Base-by-base conservation (phyloP, 2,329 filamentous ascomycete genomes). In the Aspergillus sclerotialis region DNA sequence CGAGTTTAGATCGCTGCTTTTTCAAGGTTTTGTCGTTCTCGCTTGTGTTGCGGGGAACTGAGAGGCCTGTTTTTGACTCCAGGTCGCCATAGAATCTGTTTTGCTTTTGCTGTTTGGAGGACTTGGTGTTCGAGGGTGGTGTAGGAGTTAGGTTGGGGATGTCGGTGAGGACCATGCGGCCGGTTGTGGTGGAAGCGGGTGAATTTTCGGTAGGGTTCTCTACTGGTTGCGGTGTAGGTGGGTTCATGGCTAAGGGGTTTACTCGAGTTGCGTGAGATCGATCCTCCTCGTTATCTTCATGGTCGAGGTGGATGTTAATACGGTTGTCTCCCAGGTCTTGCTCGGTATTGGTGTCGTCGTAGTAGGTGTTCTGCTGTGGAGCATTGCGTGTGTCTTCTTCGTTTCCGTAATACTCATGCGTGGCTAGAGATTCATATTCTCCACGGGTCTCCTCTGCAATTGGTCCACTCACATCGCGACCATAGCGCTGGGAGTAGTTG, bases 211-310 rank as follows among this genome's bases (percentile, higher is more conserved):
- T 42, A 12, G 48, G 31, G 18, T 43, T 15, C 2, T n/a, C 11
- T 7, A 12, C 34, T 7, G 60, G 59, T 27, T 55, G 55, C 2
- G 65, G 65, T 5, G 63, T 66, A 13, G 65, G 64, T 14, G 65
- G 65, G 33, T 70, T 69, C 52, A 70, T 61, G 38, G 55, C 58
- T 12, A 70, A 49, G 3, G 67, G 67, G 26, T 68, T 65, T n/a
- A 61, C 47, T 5, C 43, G 50, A 19, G 56, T 40, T 3, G 37
- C 38, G 11, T 47, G 32, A 11, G 39, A 28, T n/a, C 27, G 33
- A 5, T 46, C 44, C 17, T 49, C 43, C n/a, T 52, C 44, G 21
- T 58, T 46, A 17, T 56, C 46, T 19, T 52, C 51, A 11, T 56
- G 50, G 30, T 60, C 56, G 12, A 52, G 45, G 39, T 55, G 55